Percentiles rank a stretch among this genome's conserved stretches.
Evolutionary conservation across 2,329 filamentous ascomycete species (phyloP).

Genomic region (Fusarium protoensiforme): DNA sequence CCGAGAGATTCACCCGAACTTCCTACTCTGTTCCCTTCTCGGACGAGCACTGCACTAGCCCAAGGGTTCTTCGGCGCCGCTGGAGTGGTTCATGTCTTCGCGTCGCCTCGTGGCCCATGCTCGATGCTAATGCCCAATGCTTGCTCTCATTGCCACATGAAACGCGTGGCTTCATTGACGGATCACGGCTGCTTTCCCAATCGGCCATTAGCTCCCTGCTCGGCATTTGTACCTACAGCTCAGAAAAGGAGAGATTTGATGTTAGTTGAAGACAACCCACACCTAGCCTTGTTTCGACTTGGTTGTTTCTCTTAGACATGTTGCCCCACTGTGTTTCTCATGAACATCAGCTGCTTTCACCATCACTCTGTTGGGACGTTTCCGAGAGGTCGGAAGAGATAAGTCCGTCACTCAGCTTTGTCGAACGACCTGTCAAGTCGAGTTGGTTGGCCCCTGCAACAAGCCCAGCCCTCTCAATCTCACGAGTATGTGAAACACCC

Average conservation of each 20-base stretch:
- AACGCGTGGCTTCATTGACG: conserved; percentile 31
- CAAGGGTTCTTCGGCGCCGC: conserved; percentile 34
- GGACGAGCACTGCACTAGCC: background rate
- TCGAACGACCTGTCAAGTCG: background rate
- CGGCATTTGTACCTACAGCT: background rate
- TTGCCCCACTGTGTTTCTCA: background rate
- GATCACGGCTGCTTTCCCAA: conserved; percentile 9
- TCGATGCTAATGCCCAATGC: conserved; percentile 19
- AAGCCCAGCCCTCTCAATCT: conserved; percentile 9
- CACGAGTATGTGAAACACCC: conserved; percentile 9
- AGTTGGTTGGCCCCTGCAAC: background rate
- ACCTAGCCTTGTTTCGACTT: background rate
- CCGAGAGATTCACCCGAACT: conserved; percentile 1
- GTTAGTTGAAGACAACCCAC: background rate
- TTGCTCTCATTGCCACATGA: conserved; percentile 33
- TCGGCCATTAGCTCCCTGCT: background rate
- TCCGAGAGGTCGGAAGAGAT: background rate
- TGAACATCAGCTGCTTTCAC: background rate
- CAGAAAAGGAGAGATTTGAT: background rate
- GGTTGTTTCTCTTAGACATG: background rate
- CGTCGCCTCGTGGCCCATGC: conserved; percentile 27
- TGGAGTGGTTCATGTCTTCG: conserved; percentile 36
- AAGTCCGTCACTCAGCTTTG: background rate
- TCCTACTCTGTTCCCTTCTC: background rate
- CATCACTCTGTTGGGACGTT: background rate